These are phyloP conservation scores for Argentina anserina DNA, from an alignment of 306 rosid species.

Conservation along the genomic window DNA sequence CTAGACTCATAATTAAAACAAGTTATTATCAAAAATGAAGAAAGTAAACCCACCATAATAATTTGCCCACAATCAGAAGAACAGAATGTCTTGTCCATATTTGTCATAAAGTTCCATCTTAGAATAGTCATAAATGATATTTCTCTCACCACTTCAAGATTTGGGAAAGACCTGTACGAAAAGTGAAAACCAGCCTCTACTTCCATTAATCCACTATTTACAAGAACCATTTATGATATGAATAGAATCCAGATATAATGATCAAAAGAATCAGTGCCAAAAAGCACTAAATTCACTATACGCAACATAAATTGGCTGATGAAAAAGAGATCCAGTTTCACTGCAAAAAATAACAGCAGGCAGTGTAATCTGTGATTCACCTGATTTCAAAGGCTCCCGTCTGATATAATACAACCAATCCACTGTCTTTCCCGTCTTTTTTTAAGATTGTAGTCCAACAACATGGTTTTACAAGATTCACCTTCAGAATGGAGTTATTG, in stretches of 20 bases:
- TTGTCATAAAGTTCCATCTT: constrained; percentile 67
- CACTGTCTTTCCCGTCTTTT: constrained; percentile 59
- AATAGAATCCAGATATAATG: not conserved
- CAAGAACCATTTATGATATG: not conserved
- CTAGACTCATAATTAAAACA: not conserved
- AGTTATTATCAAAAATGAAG: not conserved
- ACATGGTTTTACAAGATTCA: constrained; percentile 55
- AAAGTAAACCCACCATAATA: constrained; percentile 58
- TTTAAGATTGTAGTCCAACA: constrained; percentile 68
- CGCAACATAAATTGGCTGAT: constrained; percentile 4
- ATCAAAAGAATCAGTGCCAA: constrained; percentile 12
- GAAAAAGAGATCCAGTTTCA: not conserved
- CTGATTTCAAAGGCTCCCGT: constrained; percentile 81
- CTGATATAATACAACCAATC: constrained; percentile 57
- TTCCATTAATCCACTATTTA: constrained; percentile 17
- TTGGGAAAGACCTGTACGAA: constrained; percentile 65
- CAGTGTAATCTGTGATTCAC: constrained; percentile 38
- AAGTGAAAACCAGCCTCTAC: constrained; percentile 26
- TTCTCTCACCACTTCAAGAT: constrained; percentile 64
- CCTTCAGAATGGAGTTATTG: constrained; percentile 44
- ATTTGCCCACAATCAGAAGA: constrained; percentile 70
- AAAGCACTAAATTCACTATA: constrained; percentile 15
- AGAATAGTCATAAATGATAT: constrained; percentile 55
- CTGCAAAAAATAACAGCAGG: constrained; percentile 12
- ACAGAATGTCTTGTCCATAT: constrained; percentile 66